Evolutionary conservation across 2,329 filamentous ascomycete genomes (phyloP).

Genomic region (Fusarium irregulare): DNA sequence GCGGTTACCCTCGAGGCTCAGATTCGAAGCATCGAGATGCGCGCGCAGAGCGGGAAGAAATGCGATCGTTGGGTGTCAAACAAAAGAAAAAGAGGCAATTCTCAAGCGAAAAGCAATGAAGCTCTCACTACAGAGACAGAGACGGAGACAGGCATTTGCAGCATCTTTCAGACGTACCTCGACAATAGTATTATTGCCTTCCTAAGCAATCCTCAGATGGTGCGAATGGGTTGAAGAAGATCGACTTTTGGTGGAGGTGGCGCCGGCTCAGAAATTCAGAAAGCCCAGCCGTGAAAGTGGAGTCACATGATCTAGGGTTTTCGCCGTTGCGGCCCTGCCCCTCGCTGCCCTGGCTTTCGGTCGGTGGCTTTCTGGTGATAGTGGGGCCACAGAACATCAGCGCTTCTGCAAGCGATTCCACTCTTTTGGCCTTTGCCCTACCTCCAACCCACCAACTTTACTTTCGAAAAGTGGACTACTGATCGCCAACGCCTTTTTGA

Average conservation of each 20-base stretch:
- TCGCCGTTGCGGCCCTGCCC: conserved; percentile 24
- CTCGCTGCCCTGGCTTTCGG: background rate
- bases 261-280: conserved; percentile 48
- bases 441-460: conserved; percentile 17
- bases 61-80: conserved; percentile 12
- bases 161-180: conserved; percentile 70
- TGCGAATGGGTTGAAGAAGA: conserved; percentile 52
- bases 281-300: conserved; percentile 14
- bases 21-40: conserved; percentile 26
- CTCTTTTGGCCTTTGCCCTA: conserved; percentile 37
- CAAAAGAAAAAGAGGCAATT: conserved; percentile 20
- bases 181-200: conserved; percentile 70
- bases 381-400: conserved; percentile 1
- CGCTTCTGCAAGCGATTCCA: background rate
- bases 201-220: conserved; percentile 72
- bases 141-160: conserved; percentile 49
- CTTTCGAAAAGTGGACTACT: conserved; percentile 35
- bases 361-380: background rate
- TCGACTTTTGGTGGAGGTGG: conserved; percentile 45
- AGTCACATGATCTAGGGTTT: conserved; percentile 50
- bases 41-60: conserved; percentile 22
- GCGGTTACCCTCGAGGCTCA: conserved; percentile 20
- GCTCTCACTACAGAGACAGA: conserved; percentile 45
- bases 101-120: conserved; percentile 51
- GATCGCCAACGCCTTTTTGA: conserved; percentile 45